Percentiles rank a stretch among this genome's conserved stretches.
Conservation (phyloP, 106 monocot genomes). For the Agapanthus africanus region DNA sequence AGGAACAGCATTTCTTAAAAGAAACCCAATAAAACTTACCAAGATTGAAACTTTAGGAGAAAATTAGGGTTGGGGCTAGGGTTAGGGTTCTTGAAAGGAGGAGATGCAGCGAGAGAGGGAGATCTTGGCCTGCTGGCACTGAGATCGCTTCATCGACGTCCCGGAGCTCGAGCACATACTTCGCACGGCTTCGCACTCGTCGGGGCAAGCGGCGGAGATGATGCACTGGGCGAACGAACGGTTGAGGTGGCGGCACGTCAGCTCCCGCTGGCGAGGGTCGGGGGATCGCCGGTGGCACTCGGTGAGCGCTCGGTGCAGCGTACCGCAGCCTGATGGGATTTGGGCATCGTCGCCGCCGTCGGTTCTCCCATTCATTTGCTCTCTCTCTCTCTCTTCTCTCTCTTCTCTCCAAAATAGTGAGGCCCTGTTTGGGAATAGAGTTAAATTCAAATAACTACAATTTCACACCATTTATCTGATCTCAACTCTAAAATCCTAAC, state of each 20-base stretch:
- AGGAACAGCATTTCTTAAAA: not conserved
- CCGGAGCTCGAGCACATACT: constrained; percentile 68
- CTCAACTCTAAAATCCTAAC: too few species aligned
- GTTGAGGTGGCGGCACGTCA: constrained; percentile 78
- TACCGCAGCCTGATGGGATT: constrained; percentile 25
- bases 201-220: constrained; percentile 54
- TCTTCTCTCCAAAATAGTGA: too few species aligned
- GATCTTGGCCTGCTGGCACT: constrained; percentile 32
- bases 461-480: too few species aligned
- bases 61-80: too few species aligned
- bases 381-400: too few species aligned
- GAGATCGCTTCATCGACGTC: constrained; percentile 38
- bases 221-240: constrained; percentile 72
- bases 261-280: constrained; percentile 25
- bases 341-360: not conserved
- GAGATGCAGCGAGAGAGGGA: constrained; percentile 37
- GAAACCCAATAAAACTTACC: not conserved
- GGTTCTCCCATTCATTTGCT: too few species aligned
- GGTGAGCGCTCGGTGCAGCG: constrained; percentile 36
- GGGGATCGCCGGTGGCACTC: constrained; percentile 53
- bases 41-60: not conserved
- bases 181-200: constrained; percentile 65
- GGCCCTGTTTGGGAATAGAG: too few species aligned
- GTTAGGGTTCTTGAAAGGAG: constrained; percentile 19
- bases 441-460: too few species aligned